A percentile compares a stretch with the other conserved stretches of the same genome.
These are phyloP conservation scores for Thermoascus crustaceus DNA, from an alignment of 2,329 filamentous ascomycete genomes.

Conservation along the genomic window DNA sequence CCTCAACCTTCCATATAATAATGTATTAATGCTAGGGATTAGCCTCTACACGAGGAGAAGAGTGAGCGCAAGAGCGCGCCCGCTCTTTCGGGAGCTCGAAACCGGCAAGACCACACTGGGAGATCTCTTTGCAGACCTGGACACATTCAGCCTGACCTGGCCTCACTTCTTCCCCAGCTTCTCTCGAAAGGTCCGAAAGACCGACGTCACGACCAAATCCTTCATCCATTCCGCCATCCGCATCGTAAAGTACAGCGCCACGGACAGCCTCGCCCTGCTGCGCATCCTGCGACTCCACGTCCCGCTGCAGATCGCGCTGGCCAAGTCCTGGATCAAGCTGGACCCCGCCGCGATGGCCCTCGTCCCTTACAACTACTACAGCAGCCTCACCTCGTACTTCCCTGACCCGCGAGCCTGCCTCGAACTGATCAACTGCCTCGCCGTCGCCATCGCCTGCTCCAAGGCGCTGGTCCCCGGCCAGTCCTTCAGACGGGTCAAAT, in stretches of 20 bases:
- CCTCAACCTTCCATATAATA: slow-evolving; percentile 23
- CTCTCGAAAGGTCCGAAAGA: slow-evolving; percentile 21
- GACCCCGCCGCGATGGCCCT: slow-evolving; percentile 18
- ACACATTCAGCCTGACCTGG: slow-evolving; percentile 19
- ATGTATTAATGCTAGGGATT: slow-evolving; percentile 20
- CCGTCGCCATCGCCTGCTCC: slow-evolving; percentile 35
- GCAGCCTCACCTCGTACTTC: no score
- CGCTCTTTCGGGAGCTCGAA: slow-evolving; percentile 20
- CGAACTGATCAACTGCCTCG: slow-evolving; percentile 39
- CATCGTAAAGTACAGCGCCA: slow-evolving; percentile 22
- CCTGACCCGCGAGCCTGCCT: slow-evolving; percentile 31
- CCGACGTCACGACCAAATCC: slow-evolving; percentile 26
- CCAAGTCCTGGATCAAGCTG: slow-evolving; percentile 20
- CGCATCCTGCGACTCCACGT: slow-evolving; percentile 29
- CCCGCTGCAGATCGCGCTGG: slow-evolving; percentile 30
- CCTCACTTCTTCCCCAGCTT: slow-evolving; percentile 20
- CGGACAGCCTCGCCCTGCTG: slow-evolving; percentile 21
- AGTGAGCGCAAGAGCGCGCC: slow-evolving; percentile 16
- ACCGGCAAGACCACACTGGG: slow-evolving; percentile 17
- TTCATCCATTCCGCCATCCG: slow-evolving; percentile 24
- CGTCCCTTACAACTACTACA: slow-evolving; percentile 20
- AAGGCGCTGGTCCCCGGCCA: slow-evolving; percentile 28
- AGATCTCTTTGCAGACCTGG: slow-evolving; percentile 20
- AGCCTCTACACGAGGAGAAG: slow-evolving; percentile 18
- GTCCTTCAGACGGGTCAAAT: slow-evolving; percentile 39